Evolutionary conservation across 306 rosid genomes (phyloP).

Genomic region (Cucumis hystrix): DNA sequence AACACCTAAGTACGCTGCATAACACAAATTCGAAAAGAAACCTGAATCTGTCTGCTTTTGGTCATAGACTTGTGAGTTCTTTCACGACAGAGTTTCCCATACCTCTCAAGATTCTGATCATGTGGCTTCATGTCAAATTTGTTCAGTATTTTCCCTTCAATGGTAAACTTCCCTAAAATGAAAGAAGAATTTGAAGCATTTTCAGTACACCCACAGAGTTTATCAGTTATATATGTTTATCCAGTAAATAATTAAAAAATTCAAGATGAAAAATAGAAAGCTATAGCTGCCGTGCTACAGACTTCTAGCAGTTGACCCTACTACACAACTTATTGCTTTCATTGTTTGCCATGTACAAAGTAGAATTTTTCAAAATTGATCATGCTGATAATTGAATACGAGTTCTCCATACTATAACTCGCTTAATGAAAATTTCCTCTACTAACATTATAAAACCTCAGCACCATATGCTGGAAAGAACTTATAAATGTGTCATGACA

Average conservation of each 20-base stretch:
- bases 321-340: neutral
- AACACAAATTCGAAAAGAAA: slow-evolving; percentile 16
- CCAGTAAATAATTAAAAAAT: neutral
- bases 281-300: neutral
- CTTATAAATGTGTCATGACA: neutral
- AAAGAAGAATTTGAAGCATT: neutral
- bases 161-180: slow-evolving; percentile 45
- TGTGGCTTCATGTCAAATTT: slow-evolving; percentile 85
- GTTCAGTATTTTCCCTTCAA: slow-evolving; percentile 63
- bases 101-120: slow-evolving; percentile 52
- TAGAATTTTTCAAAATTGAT: neutral
- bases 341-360: neutral
- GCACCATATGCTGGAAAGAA: neutral
- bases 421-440: neutral
- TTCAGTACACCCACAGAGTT: neutral
- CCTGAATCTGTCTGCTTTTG: slow-evolving; percentile 83
- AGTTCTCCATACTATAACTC: neutral
- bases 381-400: neutral
- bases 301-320: neutral
- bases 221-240: neutral
- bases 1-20: neutral
- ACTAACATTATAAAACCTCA: neutral
- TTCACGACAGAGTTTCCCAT: slow-evolving; percentile 81
- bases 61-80: slow-evolving; percentile 57
- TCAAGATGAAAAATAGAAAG: neutral